Conservation (phyloP, 345 rosid genomes). For the Cardamine occulta region DNA sequence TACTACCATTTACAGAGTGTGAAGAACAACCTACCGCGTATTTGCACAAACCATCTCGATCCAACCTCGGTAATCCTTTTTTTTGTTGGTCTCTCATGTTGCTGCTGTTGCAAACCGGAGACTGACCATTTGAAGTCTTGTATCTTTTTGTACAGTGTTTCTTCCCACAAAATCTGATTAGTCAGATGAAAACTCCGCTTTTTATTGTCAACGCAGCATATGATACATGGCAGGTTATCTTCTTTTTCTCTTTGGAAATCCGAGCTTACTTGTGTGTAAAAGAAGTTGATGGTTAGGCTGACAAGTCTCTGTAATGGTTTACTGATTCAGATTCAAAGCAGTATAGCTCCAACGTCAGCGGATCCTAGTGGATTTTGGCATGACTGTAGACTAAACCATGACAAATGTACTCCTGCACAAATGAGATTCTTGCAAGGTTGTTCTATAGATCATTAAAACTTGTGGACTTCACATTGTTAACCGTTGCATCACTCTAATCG, state of each 20-base stretch:
- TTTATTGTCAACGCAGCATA: slow-evolving; percentile 91
- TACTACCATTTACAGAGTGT: slow-evolving; percentile 53
- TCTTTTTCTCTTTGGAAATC: slow-evolving; percentile 8
- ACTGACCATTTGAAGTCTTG: slow-evolving; percentile 1
- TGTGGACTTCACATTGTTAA: neutral
- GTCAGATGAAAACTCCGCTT: slow-evolving; percentile 70
- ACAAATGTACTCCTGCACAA: slow-evolving; percentile 72
- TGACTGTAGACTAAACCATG: slow-evolving; percentile 74
- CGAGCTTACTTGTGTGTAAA: neutral
- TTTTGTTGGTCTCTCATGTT: neutral
- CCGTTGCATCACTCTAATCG: neutral
- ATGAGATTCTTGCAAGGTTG: slow-evolving; percentile 76
- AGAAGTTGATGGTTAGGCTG: slow-evolving; percentile 21
- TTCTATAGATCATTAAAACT: slow-evolving; percentile 1
- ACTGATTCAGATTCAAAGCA: slow-evolving; percentile 73
- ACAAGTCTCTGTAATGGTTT: slow-evolving; percentile 23
- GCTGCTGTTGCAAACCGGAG: neutral
- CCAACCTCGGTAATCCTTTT: slow-evolving; percentile 69
- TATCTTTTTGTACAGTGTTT: slow-evolving; percentile 64
- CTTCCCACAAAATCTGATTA: slow-evolving; percentile 95
- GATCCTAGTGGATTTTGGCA: slow-evolving; percentile 94
- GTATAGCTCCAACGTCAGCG: slow-evolving; percentile 88
- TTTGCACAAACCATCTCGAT: slow-evolving; percentile 79
- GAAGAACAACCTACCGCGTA: slow-evolving; percentile 62
- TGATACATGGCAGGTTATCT: slow-evolving; percentile 97